Base-by-base conservation (phyloP, 2,329 filamentous ascomycete genomes). In the Elsinoe batatas region DNA sequence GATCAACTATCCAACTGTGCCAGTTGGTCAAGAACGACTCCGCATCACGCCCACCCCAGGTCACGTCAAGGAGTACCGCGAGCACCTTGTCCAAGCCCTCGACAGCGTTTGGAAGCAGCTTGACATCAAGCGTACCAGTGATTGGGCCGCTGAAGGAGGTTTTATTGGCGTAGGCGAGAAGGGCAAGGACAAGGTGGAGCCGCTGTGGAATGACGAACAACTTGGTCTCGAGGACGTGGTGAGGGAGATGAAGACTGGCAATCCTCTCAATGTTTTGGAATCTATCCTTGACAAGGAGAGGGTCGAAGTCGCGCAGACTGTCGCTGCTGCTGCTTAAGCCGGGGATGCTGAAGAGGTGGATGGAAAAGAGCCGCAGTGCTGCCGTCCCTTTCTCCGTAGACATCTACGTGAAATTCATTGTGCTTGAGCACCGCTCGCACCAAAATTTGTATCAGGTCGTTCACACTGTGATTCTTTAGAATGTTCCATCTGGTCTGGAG, bases 1-100 rank as follows among this genome's bases (percentile, higher is more conserved):
- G 56, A 97, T 98, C 79, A 98, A 98, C 76, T 97, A 97, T 73
- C 93, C 93, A 1, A 98, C 93, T 53, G 93, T 98, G 2, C 93
- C 93, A 2, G 89, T 95, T 5, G 93, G 93, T n/a, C 91, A 98
- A 76, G 93, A 98, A 73, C 85, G 93, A 57, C 84, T 98, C 56
- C 87, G 93, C 62, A 89, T 98, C 70, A 98, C 93, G 1, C 93
- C 93, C 0, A 98, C 93, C 1, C 93, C 93, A 0, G 93, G 93
- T 42, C 93, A 98, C 70, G 82, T 81, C 56, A 86, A 86, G 72
- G 82, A 88, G 63, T 89, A 87, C 73, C 88, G 90, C 59, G 86
- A 94, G 61, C 83, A 95, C 64, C 83, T 98, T 3, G 84, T 96
- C 26, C 73, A 83, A 58, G 90, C 91, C 4, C 74, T 98, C 33